A percentile compares a stretch with the other conserved stretches of the same genome.
These are phyloP conservation scores for Leccinum angustisporum DNA, from an alignment of 1,284 basidiomycete genomes.

Conservation along the genomic window DNA sequence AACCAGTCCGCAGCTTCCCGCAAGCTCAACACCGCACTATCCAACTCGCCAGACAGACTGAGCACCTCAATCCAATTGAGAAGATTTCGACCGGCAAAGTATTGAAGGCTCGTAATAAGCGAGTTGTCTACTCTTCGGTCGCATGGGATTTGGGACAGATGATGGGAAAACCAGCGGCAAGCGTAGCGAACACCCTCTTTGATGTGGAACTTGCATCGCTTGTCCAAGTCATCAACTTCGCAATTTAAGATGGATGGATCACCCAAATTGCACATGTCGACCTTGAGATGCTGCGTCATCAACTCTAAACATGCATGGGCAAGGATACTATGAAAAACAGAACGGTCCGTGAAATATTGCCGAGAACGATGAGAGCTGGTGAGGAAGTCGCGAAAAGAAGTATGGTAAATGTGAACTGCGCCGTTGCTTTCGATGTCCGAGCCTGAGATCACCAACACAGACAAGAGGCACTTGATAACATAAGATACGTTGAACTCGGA, in stretches of 20 bases:
- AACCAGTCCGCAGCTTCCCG: constrained; percentile 18
- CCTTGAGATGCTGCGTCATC: constrained; percentile 18
- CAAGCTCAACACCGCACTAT: constrained; percentile 16
- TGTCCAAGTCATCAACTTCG: constrained; percentile 17
- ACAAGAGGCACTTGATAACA: constrained; percentile 14
- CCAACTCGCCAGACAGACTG: constrained; percentile 21
- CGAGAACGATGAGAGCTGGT: constrained; percentile 17
- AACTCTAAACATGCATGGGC: constrained; percentile 20
- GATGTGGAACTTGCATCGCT: constrained; percentile 13
- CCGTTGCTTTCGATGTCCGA: constrained; percentile 5
- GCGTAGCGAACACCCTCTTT: constrained; percentile 22
- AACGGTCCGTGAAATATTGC: constrained; percentile 15
- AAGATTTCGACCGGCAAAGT: constrained; percentile 14
- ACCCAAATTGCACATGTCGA: constrained; percentile 19
- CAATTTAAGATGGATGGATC: constrained; percentile 18
- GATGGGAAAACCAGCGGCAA: constrained; percentile 24
- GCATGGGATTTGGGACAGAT: constrained; percentile 15
- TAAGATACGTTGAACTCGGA: constrained; percentile 9
- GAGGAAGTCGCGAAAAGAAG: constrained; percentile 29
- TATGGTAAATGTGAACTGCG: constrained; percentile 22
- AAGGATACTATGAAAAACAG: constrained; percentile 14
- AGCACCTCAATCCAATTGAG: constrained; percentile 26
- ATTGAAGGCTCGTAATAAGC: constrained; percentile 16
- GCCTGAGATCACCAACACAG: constrained; percentile 18
- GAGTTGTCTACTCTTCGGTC: constrained; percentile 3